Evolutionary conservation across 176 grass and related monocot genomes (phyloP).

Genomic region (Oryza australiensis): DNA sequence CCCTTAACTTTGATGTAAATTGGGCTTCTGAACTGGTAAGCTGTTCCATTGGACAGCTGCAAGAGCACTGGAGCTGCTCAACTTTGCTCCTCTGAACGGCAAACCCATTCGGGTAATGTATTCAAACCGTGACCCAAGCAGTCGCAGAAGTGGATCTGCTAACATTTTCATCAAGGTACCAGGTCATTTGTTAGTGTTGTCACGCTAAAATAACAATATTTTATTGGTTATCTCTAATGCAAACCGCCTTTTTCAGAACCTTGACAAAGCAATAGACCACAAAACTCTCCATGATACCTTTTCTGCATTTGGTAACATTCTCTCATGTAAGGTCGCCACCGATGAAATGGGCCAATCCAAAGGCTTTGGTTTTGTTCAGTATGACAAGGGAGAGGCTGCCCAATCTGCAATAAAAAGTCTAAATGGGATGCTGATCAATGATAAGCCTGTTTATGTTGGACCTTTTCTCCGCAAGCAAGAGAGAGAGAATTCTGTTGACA

Average conservation of each 20-base stretch:
- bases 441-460: conserved; percentile 81
- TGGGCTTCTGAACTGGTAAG: conserved; percentile 6
- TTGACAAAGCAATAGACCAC: conserved; percentile 84
- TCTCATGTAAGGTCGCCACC: conserved; percentile 73
- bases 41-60: conserved; percentile 50
- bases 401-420: conserved; percentile 65
- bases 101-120: conserved; percentile 79
- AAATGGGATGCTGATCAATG: conserved; percentile 87
- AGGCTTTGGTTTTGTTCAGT: conserved; percentile 93
- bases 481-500: conserved; percentile 68
- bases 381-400: conserved; percentile 70
- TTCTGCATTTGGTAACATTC: conserved; percentile 63
- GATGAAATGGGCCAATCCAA: conserved; percentile 77
- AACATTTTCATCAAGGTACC: conserved; percentile 89
- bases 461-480: conserved; percentile 87
- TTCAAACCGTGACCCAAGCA: conserved; percentile 78
- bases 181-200: conserved; percentile 18
- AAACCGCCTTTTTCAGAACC: conserved; percentile 58
- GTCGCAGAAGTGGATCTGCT: conserved; percentile 71
- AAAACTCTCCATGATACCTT: conserved; percentile 81
- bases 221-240: conserved; percentile 14
- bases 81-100: conserved; percentile 64
- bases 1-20: not conserved
- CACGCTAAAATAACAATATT: not conserved
- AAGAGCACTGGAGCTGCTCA: conserved; percentile 64